These are phyloP conservation scores for Phlebopus sp. DNA, from an alignment of 1,284 basidiomycete genomes.

Conservation along the genomic window DNA sequence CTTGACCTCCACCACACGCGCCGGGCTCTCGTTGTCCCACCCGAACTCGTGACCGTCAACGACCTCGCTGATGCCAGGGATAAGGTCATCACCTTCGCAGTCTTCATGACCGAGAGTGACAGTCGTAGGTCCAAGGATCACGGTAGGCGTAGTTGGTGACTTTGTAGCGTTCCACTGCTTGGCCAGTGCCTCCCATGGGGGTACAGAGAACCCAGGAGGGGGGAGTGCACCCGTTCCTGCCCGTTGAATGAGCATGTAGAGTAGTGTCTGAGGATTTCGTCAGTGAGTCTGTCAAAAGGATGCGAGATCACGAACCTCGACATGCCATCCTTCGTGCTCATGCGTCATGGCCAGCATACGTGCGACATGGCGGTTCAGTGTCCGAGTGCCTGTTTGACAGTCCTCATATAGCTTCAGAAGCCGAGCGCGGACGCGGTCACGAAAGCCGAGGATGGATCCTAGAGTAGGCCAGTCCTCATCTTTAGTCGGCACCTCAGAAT, in stretches of 20 bases:
- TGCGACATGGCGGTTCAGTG: conserved; percentile 63
- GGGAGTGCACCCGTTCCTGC: conserved; percentile 70
- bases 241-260: conserved; percentile 90
- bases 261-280: conserved; percentile 60
- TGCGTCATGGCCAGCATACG: conserved; percentile 81
- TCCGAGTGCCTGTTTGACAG: conserved; percentile 53
- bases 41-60: conserved; percentile 70
- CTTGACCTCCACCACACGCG: conserved; percentile 49
- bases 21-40: conserved; percentile 92
- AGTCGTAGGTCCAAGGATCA: conserved; percentile 53
- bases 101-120: conserved; percentile 82
- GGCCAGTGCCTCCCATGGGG: conserved; percentile 69
- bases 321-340: conserved; percentile 87
- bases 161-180: conserved; percentile 51
- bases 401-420: conserved; percentile 69
- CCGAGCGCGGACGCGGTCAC: conserved; percentile 74
- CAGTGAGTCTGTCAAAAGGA: conserved; percentile 7
- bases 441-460: conserved; percentile 71
- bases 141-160: conserved; percentile 36
- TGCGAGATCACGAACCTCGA: conserved; percentile 53
- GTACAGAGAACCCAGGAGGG: conserved; percentile 69
- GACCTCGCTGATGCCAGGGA: conserved; percentile 26
- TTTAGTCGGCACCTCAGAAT: conserved; percentile 81
- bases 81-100: conserved; percentile 67
- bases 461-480: conserved; percentile 89